phyloP scores from a whole-genome alignment of 805 yeast genomes.

The Candida loeiensis region DNA sequence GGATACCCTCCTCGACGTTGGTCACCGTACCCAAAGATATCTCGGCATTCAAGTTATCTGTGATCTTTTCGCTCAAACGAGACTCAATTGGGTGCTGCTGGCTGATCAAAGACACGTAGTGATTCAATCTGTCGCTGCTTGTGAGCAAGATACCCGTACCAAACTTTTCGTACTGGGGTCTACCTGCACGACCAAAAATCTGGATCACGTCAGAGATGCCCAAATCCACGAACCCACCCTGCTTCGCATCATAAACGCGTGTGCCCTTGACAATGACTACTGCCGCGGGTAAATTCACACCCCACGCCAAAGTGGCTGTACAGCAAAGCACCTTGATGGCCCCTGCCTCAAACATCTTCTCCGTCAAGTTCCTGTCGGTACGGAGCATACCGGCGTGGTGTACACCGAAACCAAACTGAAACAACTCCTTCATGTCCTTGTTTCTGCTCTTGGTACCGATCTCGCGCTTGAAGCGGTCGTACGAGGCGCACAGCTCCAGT shows the following conservation, averaged over 20 bases:
- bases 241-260: conserved; percentile 88
- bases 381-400: conserved; percentile 98
- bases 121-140: conserved; percentile 74
- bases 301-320: conserved; percentile 99
- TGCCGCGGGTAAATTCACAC: conserved; percentile 97
- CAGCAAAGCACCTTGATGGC: conserved; percentile 87
- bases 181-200: conserved; percentile 98
- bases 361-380: conserved; percentile 84
- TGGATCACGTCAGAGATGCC: conserved; percentile 97
- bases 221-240: conserved; percentile 90
- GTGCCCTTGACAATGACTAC: conserved; percentile 96
- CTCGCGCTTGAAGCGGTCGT: conserved; percentile 55
- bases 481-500: conserved; percentile 34
- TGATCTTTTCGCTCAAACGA: conserved; percentile 66
- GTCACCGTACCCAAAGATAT: conserved; percentile 94
- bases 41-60: conserved; percentile 94
- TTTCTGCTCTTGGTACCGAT: conserved; percentile 64
- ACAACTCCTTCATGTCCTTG: conserved; percentile 77
- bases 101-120: conserved; percentile 80
- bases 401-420: conserved; percentile 78
- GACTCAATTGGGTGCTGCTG: conserved; percentile 98
- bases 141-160: conserved; percentile 95
- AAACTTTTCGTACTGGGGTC: conserved; percentile 90
- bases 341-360: conserved; percentile 80
- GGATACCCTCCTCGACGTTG: conserved; percentile 88